These are phyloP conservation scores for Phoma herbarum DNA, from an alignment of 2,329 filamentous ascomycete species.

Conservation along the genomic window DNA sequence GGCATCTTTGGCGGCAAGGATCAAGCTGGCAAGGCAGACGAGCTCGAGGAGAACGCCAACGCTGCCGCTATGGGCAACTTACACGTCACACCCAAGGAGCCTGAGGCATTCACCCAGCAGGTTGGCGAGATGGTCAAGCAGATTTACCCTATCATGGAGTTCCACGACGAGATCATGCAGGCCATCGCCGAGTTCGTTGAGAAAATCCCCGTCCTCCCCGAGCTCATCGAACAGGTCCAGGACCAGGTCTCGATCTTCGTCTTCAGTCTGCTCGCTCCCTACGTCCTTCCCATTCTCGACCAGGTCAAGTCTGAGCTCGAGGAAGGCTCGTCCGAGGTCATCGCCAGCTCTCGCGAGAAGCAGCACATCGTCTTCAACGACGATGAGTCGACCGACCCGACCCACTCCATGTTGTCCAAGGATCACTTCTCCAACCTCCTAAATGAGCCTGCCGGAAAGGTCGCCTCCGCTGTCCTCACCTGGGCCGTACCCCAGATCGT, in stretches of 20 bases:
- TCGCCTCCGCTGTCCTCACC: conserved; percentile 78
- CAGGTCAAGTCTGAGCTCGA: conserved; percentile 89
- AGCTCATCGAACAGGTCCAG: conserved; percentile 85
- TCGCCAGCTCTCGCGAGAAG: conserved; percentile 82
- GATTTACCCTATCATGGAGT: conserved; percentile 89
- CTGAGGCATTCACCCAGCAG: conserved; percentile 84
- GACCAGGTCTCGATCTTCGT: conserved; percentile 90
- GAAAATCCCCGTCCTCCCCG: conserved; percentile 83
- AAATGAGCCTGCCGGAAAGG: conserved; percentile 86
- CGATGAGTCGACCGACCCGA: conserved; percentile 79
- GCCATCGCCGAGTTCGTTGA: conserved; percentile 79
- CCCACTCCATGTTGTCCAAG: conserved; percentile 95
- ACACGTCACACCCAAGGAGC: conserved; percentile 77
- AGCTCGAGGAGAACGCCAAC: conserved; percentile 79
- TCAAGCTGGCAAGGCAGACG: conserved; percentile 77
- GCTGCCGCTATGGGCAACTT: conserved; percentile 79
- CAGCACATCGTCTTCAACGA: conserved; percentile 89
- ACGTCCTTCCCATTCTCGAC: conserved; percentile 82
- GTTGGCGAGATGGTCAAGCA: conserved; percentile 76
- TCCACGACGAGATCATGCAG: conserved; percentile 89
- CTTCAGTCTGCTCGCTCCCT: conserved; percentile 89
- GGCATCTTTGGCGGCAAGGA: conserved; percentile 80
- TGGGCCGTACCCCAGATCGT: conserved; percentile 94
- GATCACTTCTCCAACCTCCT: conserved; percentile 92
- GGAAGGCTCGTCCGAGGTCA: conserved; percentile 86